Base-by-base conservation (phyloP, 108 stramenopile species). In the Cyclotella kingstonii region DNA sequence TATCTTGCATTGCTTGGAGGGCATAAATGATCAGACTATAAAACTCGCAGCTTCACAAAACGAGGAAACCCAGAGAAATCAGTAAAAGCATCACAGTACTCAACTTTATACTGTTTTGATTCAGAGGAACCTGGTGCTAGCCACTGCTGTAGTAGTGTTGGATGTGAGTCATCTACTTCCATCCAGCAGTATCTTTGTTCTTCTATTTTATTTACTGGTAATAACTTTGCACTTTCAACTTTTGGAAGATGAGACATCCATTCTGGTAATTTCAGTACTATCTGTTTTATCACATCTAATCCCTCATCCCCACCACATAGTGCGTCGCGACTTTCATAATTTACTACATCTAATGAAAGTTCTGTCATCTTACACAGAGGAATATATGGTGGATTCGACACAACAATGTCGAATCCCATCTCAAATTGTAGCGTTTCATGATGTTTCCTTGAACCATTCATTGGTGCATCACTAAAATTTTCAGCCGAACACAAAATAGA, bases 371-470 rank as follows among this genome's bases (percentile, higher is more conserved):
- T 95, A 25, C 27, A 15, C 31, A 43, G 47, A 22, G 95, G 96
- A 47, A 97, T 97, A 61, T 97, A 97, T 14, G 96, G 96, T 34
- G 96, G 96, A 69, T 97, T 97, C 72, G 84, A 84, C 22, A 97
- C 95, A 11, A 97, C 80, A 40, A 95, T 61, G 69, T 97, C 93
- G 61, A 91, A 97, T 3, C 54, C 55, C 46, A 79, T 81, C 35
- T 54, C 73, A 26, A 66, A 66, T 17, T 41, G 0, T 41, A 28
- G 15, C 23, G 12, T 28, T 27, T 38, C 18, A 14, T 34, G 33
- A 4, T 21, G 34, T 9, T 38, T 34, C 2, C 17, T 1, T 47
- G 3, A 11, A 15, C 4, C 21, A 23, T 4, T 27, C 17, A 3
- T 41, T 33, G 44, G 19, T 21, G 22, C 34, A 44, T 63, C 71